Base-by-base conservation (phyloP, 1,284 basidiomycete species). In the Neonothopanus nambi region DNA sequence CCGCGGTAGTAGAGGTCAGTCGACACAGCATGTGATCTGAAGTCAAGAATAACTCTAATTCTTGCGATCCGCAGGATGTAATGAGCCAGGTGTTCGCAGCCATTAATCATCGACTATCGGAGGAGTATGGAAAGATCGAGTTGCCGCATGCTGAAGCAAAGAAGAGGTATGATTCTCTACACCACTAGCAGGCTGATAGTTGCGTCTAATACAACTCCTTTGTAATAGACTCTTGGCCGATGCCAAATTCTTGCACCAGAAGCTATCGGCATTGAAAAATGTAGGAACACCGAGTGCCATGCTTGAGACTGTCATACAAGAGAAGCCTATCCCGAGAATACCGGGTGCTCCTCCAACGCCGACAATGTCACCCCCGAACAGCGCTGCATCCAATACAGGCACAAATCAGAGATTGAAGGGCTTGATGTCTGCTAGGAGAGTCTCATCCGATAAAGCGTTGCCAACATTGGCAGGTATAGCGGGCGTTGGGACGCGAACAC, bases 61-160 rank as follows among this genome's bases (percentile, higher is more conserved):
- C 35, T 9, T 30, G 12, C 24, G 13, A 13, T 42, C 18, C 41
- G 36, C 65, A 95, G 90, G 83, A 81, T 65, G 92, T 98, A 63
- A 95, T 96, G 90, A 84, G 85, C 28, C 91, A 95, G 67, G 94
- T 97, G 13, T 88, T 95, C 59, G 88, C 87, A 20, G 86, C 91
- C n/a, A 94, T 96, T 68, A 93, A 93, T 67, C 85, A 90, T 67
- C 84, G 90, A 43, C 76, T 98, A 9, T 86, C 87, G 37, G 91
- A 95, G 65, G 91, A 94, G 67, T 96, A 88, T 68, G 75, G 75
- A 43, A 84, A 80, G 64, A 84, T 96, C 48, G 89, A 93, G 59
- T 74, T 97, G 39, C 91, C 88, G 52, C 84, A 79, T 60, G 82
- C 85, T 54, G 88, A 87, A 52, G 93, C 90, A 15, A 96, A 95